These are phyloP conservation scores for Pleurozium schreberi DNA, from an alignment of 225 moss, liverwort and hornwort species.

Conservation along the genomic window DNA sequence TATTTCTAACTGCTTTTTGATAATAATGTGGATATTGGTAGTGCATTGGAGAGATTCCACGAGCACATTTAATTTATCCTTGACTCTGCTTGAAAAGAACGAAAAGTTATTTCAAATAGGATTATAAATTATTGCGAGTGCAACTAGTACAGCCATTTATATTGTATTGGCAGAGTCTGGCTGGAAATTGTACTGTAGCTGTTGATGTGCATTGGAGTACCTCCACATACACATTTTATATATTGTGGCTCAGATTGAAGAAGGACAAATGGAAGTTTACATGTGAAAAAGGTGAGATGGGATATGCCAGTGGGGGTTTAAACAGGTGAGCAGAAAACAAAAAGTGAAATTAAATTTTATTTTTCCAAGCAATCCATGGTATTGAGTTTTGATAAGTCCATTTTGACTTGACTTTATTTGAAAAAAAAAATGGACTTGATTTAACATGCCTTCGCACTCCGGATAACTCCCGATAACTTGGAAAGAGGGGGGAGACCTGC, in stretches of 20 bases:
- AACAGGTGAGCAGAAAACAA: neutral
- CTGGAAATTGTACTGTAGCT: neutral
- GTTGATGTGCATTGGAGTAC: neutral
- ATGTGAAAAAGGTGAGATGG: no score
- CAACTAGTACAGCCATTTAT: neutral
- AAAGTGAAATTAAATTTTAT: neutral
- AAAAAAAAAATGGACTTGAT: no score
- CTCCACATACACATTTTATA: neutral
- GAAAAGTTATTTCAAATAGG: neutral
- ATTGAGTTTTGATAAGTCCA: neutral
- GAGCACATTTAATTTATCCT: accelerated
- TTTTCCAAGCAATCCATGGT: neutral
- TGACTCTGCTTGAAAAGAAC: neutral
- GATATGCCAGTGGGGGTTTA: neutral
- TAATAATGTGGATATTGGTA: neutral
- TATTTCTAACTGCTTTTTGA: no score
- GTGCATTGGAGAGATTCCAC: neutral
- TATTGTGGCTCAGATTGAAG: neutral
- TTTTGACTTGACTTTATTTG: no score
- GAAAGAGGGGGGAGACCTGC: no score
- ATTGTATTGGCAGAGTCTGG: neutral
- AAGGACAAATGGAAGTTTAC: neutral
- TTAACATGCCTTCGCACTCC: neutral
- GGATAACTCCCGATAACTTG: neutral
- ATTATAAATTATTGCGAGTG: neutral